A percentile compares a stretch with the other conserved stretches of the same genome.
Evolutionary conservation across 1,139 yeast genomes (phyloP).

Genomic region (Taphrina wiesneri): DNA sequence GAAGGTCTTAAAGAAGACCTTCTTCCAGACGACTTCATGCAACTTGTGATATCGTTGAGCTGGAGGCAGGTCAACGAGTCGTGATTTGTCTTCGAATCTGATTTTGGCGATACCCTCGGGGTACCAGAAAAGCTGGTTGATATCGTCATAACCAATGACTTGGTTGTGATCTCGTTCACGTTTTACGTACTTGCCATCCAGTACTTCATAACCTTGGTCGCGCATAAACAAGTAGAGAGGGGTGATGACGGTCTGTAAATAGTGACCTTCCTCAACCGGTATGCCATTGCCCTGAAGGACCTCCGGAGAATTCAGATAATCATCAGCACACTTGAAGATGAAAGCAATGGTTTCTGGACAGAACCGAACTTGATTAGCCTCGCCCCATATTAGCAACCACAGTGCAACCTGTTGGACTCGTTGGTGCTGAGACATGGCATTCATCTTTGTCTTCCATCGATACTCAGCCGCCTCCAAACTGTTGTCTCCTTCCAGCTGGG

Average conservation of each 20-base stretch:
- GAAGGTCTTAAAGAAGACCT: conserved; percentile 93
- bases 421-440: conserved; percentile 65
- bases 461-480: conserved; percentile 76
- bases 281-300: conserved; percentile 75
- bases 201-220: conserved; percentile 91
- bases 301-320: conserved; percentile 80
- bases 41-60: conserved; percentile 85
- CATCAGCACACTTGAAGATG: conserved; percentile 89
- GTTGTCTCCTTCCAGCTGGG: conserved; percentile 85
- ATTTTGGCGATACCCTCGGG: conserved; percentile 98
- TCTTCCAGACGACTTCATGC: conserved; percentile 90
- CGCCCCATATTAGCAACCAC: conserved; percentile 95
- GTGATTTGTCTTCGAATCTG: conserved; percentile 83
- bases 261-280: conserved; percentile 74
- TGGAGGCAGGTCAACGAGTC: conserved; percentile 84
- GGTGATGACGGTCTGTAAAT: conserved; percentile 83
- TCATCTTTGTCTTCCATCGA: conserved; percentile 82
- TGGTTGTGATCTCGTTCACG: conserved; percentile 96
- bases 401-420: conserved; percentile 88
- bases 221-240: conserved; percentile 89
- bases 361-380: conserved; percentile 95
- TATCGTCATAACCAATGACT: conserved; percentile 96
- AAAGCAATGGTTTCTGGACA: conserved; percentile 91
- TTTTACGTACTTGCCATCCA: conserved; percentile 92
- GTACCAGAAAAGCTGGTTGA: conserved; percentile 97